Evolutionary conservation across 2,329 filamentous ascomycete genomes (phyloP), one percentile per base, ranked within the genome.

Genomic region (Xylaria sp.): DNA sequence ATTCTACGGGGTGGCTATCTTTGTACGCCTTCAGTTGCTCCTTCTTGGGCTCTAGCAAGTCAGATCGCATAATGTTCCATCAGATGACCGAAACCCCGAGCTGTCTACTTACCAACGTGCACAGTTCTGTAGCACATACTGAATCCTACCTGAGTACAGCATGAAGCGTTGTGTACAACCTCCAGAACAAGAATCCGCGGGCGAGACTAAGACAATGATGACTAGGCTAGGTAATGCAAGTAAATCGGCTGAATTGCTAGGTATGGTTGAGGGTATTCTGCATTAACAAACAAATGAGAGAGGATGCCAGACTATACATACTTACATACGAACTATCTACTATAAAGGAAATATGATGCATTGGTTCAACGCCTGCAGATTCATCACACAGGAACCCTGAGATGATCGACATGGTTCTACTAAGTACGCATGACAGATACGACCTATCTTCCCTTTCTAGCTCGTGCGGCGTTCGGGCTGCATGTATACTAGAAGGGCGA

Each of bases 341-440:
- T n/a, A n/a, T n/a, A n/a, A n/a, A n/a, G n/a, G n/a, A n/a, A n/a
- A n/a, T n/a, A n/a, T n/a, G n/a, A n/a, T n/a, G n/a, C n/a, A n/a
- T n/a, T n/a, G n/a, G n/a, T n/a, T n/a, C n/a, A n/a, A n/a, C n/a
- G n/a, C n/a, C n/a, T n/a, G n/a, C n/a, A n/a, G n/a, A n/a, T n/a
- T n/a, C n/a, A n/a, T n/a, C n/a, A n/a, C n/a, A n/a, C n/a, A n/a
- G 11, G 38, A 40, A 6, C 25, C 29, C 33, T 19, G 21, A 33
- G 7, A 57, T 54, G 59, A 57, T 62, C 54, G 41, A 48, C 59
- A 25, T 11, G 27, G 35, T 49, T 27, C 51, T 29, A n/a, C n/a
- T n/a, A n/a, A n/a, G n/a, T n/a, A 31, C 37, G 53, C 27, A 35
- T 31, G 43, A 49, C 35, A 43, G 41, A 58, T 54, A 13, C 29